These are phyloP conservation scores for Durotheca rogersii DNA, from an alignment of 495 filamentous ascomycete species.

Conservation along the genomic window DNA sequence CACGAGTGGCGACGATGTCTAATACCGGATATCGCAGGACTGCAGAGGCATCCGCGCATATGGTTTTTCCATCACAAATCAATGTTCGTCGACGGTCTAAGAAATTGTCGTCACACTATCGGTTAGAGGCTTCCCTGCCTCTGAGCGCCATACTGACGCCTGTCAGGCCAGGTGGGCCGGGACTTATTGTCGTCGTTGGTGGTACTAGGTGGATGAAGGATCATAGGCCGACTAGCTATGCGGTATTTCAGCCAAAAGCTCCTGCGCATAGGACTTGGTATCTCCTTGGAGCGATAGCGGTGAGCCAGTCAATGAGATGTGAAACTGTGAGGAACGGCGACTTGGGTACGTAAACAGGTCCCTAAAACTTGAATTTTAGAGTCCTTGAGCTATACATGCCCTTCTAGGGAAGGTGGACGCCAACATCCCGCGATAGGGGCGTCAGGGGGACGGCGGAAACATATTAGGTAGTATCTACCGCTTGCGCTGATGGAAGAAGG, in stretches of 20 bases:
- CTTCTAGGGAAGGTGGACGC: too few species aligned
- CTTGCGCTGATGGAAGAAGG: conserved; percentile 4
- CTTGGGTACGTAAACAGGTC: too few species aligned
- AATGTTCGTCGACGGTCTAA: background rate
- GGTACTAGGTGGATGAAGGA: too few species aligned
- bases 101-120: background rate
- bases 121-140: conserved; percentile 6
- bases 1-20: background rate
- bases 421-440: too few species aligned
- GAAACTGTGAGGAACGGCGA: too few species aligned
- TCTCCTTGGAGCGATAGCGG: background rate
- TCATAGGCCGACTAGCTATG: too few species aligned
- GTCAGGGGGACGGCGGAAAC: background rate
- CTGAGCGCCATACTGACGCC: too few species aligned
- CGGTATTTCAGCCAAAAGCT: background rate
- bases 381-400: conserved; percentile 3
- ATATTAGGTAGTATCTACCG: conserved; percentile 1
- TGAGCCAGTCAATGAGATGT: background rate
- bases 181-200: too few species aligned
- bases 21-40: background rate
- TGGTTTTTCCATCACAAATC: background rate
- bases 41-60: background rate
- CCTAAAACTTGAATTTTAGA: background rate
- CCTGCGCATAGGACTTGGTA: background rate
- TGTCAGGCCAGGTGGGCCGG: too few species aligned